Base-by-base conservation (phyloP, 2,329 filamentous ascomycete genomes). In the Calonectria pteridis region DNA sequence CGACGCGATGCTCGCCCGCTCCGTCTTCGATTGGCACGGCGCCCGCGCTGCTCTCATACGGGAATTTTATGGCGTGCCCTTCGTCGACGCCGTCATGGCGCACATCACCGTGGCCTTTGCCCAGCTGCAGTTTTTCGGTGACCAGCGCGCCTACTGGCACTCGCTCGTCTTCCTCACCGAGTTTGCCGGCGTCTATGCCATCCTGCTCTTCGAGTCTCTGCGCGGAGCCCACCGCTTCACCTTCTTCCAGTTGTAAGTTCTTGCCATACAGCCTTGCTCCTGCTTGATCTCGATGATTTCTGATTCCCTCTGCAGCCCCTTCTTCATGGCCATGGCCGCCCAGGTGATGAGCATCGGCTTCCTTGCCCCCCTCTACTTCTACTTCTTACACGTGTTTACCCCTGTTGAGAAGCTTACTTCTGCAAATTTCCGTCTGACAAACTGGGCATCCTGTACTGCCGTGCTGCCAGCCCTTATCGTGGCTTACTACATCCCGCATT, bases 141-240 rank as follows among this genome's bases (percentile, higher is more conserved):
- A 80, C 10, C 64, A 69, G 0, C 29, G 40, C 13, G 74, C 77
- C 0, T 83, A 82, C 23, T 82, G 81, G 78, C 81, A 83, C 20
- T 75, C 76, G 4, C 40, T 82, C 7, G 72, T 81, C 14, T 82
- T 83, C 20, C 55, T 83, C 9, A 77, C 77, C 0, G 82, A 83
- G 4, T 81, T 75, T 64, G 78, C 74, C 31, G 76, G 78, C 10
- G 64, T 83, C 68, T 82, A 80, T 55, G 77, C 78, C 33, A 75
- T 83, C 18, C 26, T 81, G 5, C 37, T 80, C 63, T 49, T 81
- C 0, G 82, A 83, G 70, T 75, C 75, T 6, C 76, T 74, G 29
- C 71, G 81, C 4, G 68, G 35, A 0, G 72, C 65, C 0, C 78
- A 82, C 23, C 66, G 23, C 0, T 71, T 72, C 23, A 74, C 72